Evolutionary conservation across 108 stramenopile genomes (phyloP), one percentile per base, ranked within the genome.

Genomic region (Skeletonema potamos): DNA sequence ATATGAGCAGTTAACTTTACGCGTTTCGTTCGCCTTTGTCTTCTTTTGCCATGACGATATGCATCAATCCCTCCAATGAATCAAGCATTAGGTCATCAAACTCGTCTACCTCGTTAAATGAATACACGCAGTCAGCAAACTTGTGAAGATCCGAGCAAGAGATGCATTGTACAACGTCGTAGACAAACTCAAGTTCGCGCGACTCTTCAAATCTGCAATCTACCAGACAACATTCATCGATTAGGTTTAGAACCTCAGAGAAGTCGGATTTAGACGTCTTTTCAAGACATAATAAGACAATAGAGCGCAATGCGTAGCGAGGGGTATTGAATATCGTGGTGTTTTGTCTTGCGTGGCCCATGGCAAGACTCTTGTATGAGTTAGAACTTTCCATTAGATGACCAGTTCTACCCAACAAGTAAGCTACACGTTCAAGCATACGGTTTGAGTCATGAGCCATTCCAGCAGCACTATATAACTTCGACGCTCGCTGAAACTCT

Each of bases 121-220:
- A 79, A 67, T 61, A 67, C 0, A 67, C 18, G 34, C 77, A 57
- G 22, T 79, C 77, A 24, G 65, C 70, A 48, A 79, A 67, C n/a
- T 15, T 58, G 27, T 78, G 51, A 12, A 66, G 22, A 15, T 78
- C 70, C 5, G 65, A 18, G 17, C 2, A 13, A 12, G 51, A 27
- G 4, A 70, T 24, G 58, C 68, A 64, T 11, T 70, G 55, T 24
- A 77, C 58, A 4, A 77, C n/a, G 48, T 77, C 77, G 17, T 27
- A 22, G 24, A 77, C 51, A 22, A 77, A 71, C 2, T 27, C 64
- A 7, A 65, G 57, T 27, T 71, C 69, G 26, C 62, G 58, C 12
- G 77, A 77, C 55, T 77, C 77, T 39, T 20, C 61, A 37, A 77
- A 77, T 6, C 77, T 54, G 37, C 77, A 77, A 54, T 77, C 77